A percentile compares a stretch with the other conserved stretches of the same genome.
Evolutionary conservation across 345 rosid species (phyloP).

Genomic region (Bruguiera parviflora): DNA sequence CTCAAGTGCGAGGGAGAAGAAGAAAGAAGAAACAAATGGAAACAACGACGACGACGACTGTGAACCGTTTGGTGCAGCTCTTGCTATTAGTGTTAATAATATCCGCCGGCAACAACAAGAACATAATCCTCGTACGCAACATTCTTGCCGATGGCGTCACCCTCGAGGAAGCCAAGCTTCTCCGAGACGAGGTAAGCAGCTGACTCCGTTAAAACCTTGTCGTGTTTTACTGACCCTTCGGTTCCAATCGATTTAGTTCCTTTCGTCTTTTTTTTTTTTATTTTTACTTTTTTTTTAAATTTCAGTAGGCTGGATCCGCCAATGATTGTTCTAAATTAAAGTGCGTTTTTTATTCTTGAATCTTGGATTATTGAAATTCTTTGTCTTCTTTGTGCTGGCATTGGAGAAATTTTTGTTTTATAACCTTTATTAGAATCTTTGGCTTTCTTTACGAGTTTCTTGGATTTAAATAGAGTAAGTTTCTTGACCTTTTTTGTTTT

Average conservation of each 20-base stretch:
- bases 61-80: slow-evolving; percentile 2
- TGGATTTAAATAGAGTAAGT: not conserved
- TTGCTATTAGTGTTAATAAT: not conserved
- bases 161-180: slow-evolving; percentile 65
- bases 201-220: not conserved
- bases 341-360: not conserved
- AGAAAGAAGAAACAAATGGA: slow-evolving; percentile 6
- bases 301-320: not conserved
- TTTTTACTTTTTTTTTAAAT: too few species aligned
- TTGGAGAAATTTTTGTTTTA: not conserved
- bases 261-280: not conserved
- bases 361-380: not conserved
- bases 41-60: not conserved
- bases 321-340: not conserved
- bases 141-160: slow-evolving; percentile 65
- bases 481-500: not conserved
- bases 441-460: not conserved
- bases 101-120: not conserved
- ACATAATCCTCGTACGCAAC: slow-evolving; percentile 20
- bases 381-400: not conserved
- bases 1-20: not conserved
- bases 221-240: not conserved
- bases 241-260: not conserved
- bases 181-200: slow-evolving; percentile 74
- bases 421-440: not conserved